phyloP scores from a whole-genome alignment of 805 yeast genomes.

The Komagataella populi region DNA sequence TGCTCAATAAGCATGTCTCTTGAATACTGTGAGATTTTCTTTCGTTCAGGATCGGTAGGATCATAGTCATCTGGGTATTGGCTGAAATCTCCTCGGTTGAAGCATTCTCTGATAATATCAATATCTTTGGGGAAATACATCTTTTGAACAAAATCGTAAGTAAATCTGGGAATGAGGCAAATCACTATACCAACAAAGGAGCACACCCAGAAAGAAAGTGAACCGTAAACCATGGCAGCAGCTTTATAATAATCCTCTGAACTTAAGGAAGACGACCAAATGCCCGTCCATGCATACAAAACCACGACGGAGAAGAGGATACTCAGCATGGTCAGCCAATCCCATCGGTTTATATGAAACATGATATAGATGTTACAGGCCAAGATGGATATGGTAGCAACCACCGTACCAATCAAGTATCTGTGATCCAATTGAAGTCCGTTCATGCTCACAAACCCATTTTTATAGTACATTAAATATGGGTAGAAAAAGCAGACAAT shows the following conservation, averaged over 20 bases:
- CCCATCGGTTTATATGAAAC: conserved; percentile 69
- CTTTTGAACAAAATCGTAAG: conserved; percentile 40
- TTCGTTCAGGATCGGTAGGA: conserved; percentile 67
- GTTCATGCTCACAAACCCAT: conserved; percentile 29
- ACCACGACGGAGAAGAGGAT: conserved; percentile 44
- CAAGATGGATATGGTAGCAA: conserved; percentile 51
- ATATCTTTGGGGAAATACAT: conserved; percentile 49
- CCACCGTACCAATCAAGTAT: conserved; percentile 56
- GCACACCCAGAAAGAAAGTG: conserved; percentile 55
- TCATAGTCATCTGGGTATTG: conserved; percentile 58
- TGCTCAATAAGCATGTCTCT: conserved; percentile 16
- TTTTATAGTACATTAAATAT: conserved; percentile 32
- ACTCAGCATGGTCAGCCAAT: conserved; percentile 52
- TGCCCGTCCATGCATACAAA: conserved; percentile 67
- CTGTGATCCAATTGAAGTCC: conserved; percentile 59
- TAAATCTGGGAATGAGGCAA: conserved; percentile 57
- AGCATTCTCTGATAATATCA: conserved; percentile 65
- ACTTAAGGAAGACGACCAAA: conserved; percentile 47
- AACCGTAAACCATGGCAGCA: conserved; percentile 50
- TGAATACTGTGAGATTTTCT: conserved; percentile 33
- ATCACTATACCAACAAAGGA: conserved; percentile 45
- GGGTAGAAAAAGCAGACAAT: conserved; percentile 65
- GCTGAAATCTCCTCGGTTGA: conserved; percentile 49
- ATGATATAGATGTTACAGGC: conserved; percentile 56
- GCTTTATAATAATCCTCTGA: conserved; percentile 55